Evolutionary conservation across 306 rosid species (phyloP).

Genomic region (Trifolium subterraneum): DNA sequence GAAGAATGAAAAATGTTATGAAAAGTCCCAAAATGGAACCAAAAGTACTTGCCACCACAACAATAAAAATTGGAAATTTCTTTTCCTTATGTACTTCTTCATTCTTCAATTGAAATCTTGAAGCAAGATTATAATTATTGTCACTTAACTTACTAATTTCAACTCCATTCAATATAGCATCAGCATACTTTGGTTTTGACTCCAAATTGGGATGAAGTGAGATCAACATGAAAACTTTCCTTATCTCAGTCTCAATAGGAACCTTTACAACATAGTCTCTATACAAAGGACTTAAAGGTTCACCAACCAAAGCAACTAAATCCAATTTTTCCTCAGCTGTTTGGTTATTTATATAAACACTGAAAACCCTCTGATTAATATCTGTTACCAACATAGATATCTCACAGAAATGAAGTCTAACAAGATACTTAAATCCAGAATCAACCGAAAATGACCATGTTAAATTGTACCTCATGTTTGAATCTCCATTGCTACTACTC

Average conservation of each 20-base stretch:
- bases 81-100: conserved; percentile 3
- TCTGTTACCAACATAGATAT: conserved; percentile 33
- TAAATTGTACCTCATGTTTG: conserved; percentile 42
- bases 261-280: conserved; percentile 49
- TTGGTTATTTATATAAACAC: conserved; percentile 50
- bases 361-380: conserved; percentile 48
- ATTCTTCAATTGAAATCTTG: conserved; percentile 30
- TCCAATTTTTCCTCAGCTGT: conserved; percentile 50
- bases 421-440: conserved; percentile 48
- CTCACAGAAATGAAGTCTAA: conserved; percentile 57
- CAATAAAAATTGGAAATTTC: background rate
- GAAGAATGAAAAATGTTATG: conserved; percentile 8
- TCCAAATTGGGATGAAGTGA: conserved; percentile 47
- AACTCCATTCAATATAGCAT: conserved; percentile 53
- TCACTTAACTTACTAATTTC: conserved; percentile 56
- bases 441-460: conserved; percentile 55
- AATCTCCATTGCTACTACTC: conserved; percentile 41
- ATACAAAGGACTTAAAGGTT: conserved; percentile 23
- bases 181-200: conserved; percentile 41
- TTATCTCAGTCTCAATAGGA: background rate
- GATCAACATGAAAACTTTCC: conserved; percentile 25
- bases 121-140: conserved; percentile 39
- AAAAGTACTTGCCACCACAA: conserved; percentile 24
- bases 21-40: conserved; percentile 33
- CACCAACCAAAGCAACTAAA: conserved; percentile 41